Evolutionary conservation across 2,329 filamentous ascomycete species (phyloP), one percentile per base, ranked within the genome.

Genomic region (Penicillium sp.): DNA sequence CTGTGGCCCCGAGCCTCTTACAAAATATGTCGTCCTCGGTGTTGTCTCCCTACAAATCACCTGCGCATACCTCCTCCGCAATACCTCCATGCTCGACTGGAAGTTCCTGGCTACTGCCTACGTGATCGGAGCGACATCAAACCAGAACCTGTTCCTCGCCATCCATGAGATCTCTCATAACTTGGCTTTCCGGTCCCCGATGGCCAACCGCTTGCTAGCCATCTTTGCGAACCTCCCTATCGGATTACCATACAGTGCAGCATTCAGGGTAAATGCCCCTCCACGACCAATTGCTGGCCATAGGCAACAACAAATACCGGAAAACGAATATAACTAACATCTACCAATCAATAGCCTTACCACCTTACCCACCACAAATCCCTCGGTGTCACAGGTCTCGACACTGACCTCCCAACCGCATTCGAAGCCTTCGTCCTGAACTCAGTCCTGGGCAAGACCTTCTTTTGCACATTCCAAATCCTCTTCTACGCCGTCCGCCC

Each of bases 81-180:
- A 92, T 70, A 90, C 89, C 2, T 78, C 91, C 16, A 86, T 98
- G 72, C 84, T 93, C 68, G 95, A 91, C 57, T 90, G 87, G 84
- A 86, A 82, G 63, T 97, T 96, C 80, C 88, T 96, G 82, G 82
- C 88, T 55, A 90, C 92, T 0, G 92, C 91, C 62, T 99, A 99
- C 77, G 79, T 96, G 53, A 83, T 99, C 61, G 95, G 95, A 56
- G 95, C 95, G 29, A 98, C 95, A 0, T 88, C 93, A 53, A 99
- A 98, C 81, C 95, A 99, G 82, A 99, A 99, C 76, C 85, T 98
- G 50, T 99, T 99, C 80, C 87, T 99, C 43, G 92, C 95, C 57
- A 99, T 99, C 71, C 95, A 99, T 79, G 95, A 99, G 78, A 98
- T 99, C 74, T 96, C 91, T 16, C 95, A 99, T 79, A 99, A 99